Evolutionary conservation across 140 eudicot species (phyloP).

Genomic region (Flaveria floridana): DNA sequence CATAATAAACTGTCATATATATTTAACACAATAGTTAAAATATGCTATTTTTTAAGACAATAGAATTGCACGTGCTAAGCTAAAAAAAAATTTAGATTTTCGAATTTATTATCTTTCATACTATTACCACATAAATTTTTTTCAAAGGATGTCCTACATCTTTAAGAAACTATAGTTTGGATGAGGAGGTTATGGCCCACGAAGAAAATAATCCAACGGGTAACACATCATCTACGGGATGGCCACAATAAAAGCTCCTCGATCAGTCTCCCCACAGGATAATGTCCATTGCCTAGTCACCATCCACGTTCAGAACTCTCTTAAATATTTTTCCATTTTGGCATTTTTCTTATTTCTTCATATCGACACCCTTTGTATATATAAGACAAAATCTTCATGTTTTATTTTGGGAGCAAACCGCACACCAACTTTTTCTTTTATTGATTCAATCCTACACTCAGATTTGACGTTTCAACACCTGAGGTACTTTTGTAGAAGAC

Average conservation of each 20-base stretch:
- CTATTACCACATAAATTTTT: too few species aligned
- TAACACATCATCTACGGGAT: not conserved
- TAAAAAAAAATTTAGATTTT: too few species aligned
- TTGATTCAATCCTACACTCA: not conserved
- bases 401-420: not conserved
- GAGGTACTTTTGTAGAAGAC: too few species aligned
- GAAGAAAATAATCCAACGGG: too few species aligned
- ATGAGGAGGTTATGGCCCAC: too few species aligned
- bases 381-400: conserved; percentile 17
- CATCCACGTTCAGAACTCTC: conserved; percentile 27
- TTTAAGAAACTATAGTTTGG: too few species aligned
- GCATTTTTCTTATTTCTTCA: not conserved
- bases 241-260: not conserved
- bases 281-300: conserved; percentile 23
- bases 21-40: too few species aligned
- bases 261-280: not conserved
- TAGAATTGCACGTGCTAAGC: too few species aligned
- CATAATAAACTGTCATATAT: too few species aligned
- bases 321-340: not conserved
- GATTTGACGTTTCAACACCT: conserved; percentile 18
- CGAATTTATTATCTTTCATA: too few species aligned
- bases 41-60: too few species aligned
- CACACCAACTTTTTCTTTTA: not conserved
- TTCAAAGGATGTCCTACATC: too few species aligned
- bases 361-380: conserved; percentile 1